Conservation (phyloP, 2,329 filamentous ascomycete species). For the Leptographium lundbergii region DNA sequence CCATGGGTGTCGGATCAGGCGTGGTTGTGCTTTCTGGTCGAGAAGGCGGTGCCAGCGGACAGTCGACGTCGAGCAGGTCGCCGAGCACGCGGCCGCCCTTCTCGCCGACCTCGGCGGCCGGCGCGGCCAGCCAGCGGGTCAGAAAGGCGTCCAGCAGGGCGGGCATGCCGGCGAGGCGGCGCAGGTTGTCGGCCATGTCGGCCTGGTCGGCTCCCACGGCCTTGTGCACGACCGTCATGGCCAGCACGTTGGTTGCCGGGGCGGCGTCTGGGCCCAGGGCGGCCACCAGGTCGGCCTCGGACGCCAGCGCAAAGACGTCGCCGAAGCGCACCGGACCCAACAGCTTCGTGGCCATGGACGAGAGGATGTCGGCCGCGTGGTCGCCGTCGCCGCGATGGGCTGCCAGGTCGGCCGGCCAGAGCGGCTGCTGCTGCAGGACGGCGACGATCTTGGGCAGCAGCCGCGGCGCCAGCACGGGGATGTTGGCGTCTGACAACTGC, state of each 20-base stretch:
- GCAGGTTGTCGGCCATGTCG: slow-evolving; percentile 16
- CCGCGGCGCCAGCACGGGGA: slow-evolving; percentile 34
- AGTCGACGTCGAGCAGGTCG: slow-evolving; percentile 44
- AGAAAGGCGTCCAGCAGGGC: slow-evolving; percentile 35
- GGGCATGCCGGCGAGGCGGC: slow-evolving; percentile 36
- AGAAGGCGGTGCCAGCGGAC: slow-evolving; percentile 22
- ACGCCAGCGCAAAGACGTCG: slow-evolving; percentile 37
- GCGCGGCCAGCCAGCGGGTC: slow-evolving; percentile 37
- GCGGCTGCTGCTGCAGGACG: slow-evolving; percentile 36
- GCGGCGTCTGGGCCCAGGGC: slow-evolving; percentile 41
- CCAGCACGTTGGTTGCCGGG: slow-evolving; percentile 44
- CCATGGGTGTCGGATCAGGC: slow-evolving; percentile 4
- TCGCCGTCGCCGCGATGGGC: not conserved
- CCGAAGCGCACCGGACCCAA: slow-evolving; percentile 39
- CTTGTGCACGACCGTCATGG: slow-evolving; percentile 43
- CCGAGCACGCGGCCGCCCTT: slow-evolving; percentile 36
- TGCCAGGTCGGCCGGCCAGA: slow-evolving; percentile 26
- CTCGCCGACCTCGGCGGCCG: slow-evolving; percentile 43
- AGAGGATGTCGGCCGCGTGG: slow-evolving; percentile 25
- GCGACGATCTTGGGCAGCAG: slow-evolving; percentile 41
- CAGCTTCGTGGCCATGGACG: slow-evolving; percentile 42
- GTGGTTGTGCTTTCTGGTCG: slow-evolving; percentile 7
- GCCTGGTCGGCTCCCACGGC: slow-evolving; percentile 21
- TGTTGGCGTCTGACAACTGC: slow-evolving; percentile 46
- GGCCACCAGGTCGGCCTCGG: slow-evolving; percentile 35